These are phyloP conservation scores for Aspergillus sp. DNA, from an alignment of 2,329 filamentous ascomycete genomes.

Conservation along the genomic window DNA sequence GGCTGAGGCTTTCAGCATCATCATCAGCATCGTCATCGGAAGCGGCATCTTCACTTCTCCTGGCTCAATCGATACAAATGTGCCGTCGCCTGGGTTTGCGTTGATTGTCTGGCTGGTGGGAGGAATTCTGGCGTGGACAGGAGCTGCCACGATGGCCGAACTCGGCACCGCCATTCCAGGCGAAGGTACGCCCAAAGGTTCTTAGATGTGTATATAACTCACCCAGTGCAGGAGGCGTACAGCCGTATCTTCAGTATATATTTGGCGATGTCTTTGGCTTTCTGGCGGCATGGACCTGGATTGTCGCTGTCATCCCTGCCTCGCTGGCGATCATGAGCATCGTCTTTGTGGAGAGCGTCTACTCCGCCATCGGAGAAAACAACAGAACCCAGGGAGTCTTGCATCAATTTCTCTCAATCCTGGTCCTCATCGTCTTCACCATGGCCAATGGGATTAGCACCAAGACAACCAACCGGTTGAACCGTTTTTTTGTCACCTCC, in stretches of 20 bases:
- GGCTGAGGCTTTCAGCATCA: constrained; percentile 19
- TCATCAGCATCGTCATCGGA: constrained; percentile 22
- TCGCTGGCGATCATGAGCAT: constrained; percentile 20
- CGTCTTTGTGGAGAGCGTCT: constrained; percentile 20
- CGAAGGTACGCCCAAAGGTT: constrained; percentile 8
- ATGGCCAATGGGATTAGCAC: constrained; percentile 19
- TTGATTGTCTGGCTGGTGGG: constrained; percentile 19
- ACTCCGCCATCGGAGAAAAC: constrained; percentile 12
- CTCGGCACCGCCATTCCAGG: constrained; percentile 19
- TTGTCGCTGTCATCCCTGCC: constrained; percentile 19
- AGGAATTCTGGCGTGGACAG: constrained; percentile 18
- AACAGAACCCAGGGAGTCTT: constrained; percentile 5
- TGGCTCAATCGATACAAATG: constrained; percentile 19
- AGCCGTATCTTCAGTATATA: constrained; percentile 19
- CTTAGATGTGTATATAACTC: background rate
- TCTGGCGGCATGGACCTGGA: constrained; percentile 21
- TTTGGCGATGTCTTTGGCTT: constrained; percentile 21
- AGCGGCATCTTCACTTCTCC: constrained; percentile 20
- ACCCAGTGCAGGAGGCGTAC: constrained; percentile 13
- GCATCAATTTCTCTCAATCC: constrained; percentile 17
- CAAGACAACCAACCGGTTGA: constrained; percentile 16
- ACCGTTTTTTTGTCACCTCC: constrained; percentile 16
- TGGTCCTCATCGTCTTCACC: constrained; percentile 10
- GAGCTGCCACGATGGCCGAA: constrained; percentile 19
- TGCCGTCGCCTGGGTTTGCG: constrained; percentile 17